Conservation (phyloP, 176 grass and related monocot species). For the Puccinellia tenuiflora region DNA sequence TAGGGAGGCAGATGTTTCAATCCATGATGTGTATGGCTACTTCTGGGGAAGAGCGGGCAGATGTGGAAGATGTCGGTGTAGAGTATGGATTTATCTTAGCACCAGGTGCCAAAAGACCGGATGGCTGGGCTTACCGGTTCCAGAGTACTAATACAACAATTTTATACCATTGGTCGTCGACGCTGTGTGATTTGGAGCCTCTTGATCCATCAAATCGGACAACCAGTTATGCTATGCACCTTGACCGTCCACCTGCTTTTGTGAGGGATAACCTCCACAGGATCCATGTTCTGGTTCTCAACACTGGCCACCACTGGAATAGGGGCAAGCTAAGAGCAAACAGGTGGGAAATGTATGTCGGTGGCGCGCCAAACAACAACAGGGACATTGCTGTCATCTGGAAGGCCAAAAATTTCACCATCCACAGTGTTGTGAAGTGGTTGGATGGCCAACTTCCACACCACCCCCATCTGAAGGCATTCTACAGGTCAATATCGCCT, state of each 20-base stretch:
- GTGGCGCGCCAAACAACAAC: constrained; percentile 52
- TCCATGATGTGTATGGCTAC: constrained; percentile 95
- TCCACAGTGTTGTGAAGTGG: constrained; percentile 71
- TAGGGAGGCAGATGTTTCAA: constrained; percentile 91
- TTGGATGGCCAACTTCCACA: constrained; percentile 59
- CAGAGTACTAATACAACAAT: constrained; percentile 75
- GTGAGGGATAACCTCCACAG: constrained; percentile 60
- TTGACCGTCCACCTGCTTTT: constrained; percentile 66
- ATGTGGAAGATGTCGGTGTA: constrained; percentile 65
- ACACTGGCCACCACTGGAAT: constrained; percentile 96
- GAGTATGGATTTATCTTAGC: constrained; percentile 51
- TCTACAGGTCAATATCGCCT: constrained; percentile 72
- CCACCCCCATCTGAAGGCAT: constrained; percentile 56
- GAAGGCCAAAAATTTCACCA: constrained; percentile 80
- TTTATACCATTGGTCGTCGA: constrained; percentile 84
- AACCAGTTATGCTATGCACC: constrained; percentile 87
- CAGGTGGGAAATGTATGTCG: constrained; percentile 80
- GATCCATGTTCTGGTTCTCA: constrained; percentile 74
- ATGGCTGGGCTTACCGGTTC: constrained; percentile 88
- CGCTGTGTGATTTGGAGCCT: constrained; percentile 75
- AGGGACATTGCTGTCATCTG: constrained; percentile 61
- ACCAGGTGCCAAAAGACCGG: constrained; percentile 54
- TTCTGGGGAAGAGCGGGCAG: constrained; percentile 34
- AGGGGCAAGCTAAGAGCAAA: constrained; percentile 78
- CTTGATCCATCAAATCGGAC: constrained; percentile 45